Base-by-base conservation (phyloP, 2,329 filamentous ascomycete species). In the Ophiostoma sp. region DNA sequence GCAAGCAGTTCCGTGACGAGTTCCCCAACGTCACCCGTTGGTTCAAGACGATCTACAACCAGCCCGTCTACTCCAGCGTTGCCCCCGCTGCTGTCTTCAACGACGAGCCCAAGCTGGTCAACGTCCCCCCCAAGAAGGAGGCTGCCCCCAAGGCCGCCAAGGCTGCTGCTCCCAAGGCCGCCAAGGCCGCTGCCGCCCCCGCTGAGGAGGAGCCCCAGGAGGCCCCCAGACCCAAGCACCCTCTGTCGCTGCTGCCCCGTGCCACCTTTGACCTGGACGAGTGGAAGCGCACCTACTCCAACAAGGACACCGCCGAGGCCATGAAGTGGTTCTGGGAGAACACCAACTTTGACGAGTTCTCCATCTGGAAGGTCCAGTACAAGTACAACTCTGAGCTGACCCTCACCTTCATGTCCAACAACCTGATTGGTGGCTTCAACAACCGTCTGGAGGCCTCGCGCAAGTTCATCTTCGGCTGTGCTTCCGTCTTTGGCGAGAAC, bases 311-410 rank as follows among this genome's bases (percentile, higher is more conserved):
- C 76, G 85, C 89, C 74, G 89, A 86, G 74, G 93, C 94, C 77
- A 85, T 98, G 78, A 94, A 94, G 81, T 98, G 91, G 91, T 98
- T 99, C 90, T 99, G 94, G 94, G 89, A 97, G 85, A 93, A 96
- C 82, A 88, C 89, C 83, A 94, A 95, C 79, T 90, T 95, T 76
- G 90, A 93, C 75, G 95, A 99, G 83, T 99, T 95, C 88, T 96
- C 93, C 70, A 83, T 99, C 81, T 99, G 93, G 93, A 89, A 88
- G 81, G 84, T 94, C 77, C 90, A 94, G 83, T 99, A 97, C 90
- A 97, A 97, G 90, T 99, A 99, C 88, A 96, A 97, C 83, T 89
- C 97, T 73, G 95, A 99, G 89, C 88, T 99, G 76, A 97, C 93
- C 79, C 85, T 95, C 82, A 91, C 91, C 79, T 99, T 99, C 91